Conservation (phyloP, 2,329 filamentous ascomycete species). For the Alternaria brassicicola region DNA sequence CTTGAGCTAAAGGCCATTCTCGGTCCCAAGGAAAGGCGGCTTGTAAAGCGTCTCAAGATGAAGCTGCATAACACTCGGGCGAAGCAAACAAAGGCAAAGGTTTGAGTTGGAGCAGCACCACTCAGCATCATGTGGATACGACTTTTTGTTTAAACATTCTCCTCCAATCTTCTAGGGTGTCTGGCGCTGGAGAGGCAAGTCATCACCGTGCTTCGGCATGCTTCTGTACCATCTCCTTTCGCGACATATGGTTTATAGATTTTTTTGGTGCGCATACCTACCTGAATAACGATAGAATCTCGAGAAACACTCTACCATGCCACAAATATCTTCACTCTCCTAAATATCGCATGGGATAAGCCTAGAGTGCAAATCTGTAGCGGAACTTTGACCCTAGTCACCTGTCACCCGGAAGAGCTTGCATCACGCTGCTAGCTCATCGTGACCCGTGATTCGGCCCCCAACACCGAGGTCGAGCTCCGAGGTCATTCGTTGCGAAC, state of each 20-base stretch:
- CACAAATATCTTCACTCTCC: not conserved
- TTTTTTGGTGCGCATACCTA: not conserved
- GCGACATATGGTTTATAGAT: not conserved
- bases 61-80: not conserved
- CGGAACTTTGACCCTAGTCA: not conserved
- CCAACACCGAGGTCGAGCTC: not conserved
- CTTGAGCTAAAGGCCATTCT: slow-evolving; percentile 24
- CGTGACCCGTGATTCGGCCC: not conserved
- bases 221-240: not conserved
- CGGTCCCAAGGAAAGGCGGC: slow-evolving; percentile 22
- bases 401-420: not conserved
- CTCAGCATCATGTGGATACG: not conserved
- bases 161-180: not conserved
- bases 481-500: not conserved
- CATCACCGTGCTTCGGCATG: slow-evolving; percentile 1
- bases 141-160: not conserved
- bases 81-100: not conserved
- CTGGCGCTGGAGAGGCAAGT: slow-evolving; percentile 16
- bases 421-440: not conserved
- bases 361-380: not conserved
- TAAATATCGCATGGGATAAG: no score
- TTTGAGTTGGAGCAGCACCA: not conserved
- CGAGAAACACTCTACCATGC: not conserved
- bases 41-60: slow-evolving; percentile 19
- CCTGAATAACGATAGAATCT: not conserved